A percentile compares a stretch with the other conserved stretches of the same genome.
Conservation (phyloP, 2,329 filamentous ascomycete genomes). For the Aspergillus costaricaensis region DNA sequence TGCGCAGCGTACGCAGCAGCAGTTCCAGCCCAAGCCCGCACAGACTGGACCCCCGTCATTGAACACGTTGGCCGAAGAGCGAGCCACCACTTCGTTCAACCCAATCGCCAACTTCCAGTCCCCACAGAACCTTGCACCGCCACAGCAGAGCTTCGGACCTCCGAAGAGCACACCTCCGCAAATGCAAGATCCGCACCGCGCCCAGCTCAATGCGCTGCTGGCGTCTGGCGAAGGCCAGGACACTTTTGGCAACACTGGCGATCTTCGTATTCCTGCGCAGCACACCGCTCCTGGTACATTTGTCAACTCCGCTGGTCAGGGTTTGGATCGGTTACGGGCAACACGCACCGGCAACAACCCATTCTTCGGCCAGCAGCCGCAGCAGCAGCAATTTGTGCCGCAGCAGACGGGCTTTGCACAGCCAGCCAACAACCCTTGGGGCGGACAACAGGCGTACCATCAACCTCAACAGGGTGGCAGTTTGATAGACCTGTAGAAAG, state of each 20-base stretch:
- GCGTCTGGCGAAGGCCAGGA: conserved; percentile 89
- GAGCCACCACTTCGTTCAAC: conserved; percentile 67
- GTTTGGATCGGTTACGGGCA: conserved; percentile 70
- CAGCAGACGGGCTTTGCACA: conserved; percentile 49
- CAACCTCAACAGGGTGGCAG: conserved; percentile 54
- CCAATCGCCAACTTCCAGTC: conserved; percentile 53
- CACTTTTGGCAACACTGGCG: conserved; percentile 96
- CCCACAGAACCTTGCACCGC: conserved; percentile 32
- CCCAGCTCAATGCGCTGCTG: conserved; percentile 82
- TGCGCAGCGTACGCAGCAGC: conserved; percentile 58
- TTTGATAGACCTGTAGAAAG: conserved; percentile 60
- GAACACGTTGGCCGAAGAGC: conserved; percentile 77
- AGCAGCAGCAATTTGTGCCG: conserved; percentile 54
- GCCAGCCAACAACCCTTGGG: conserved; percentile 58
- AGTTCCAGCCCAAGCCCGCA: conserved; percentile 57
- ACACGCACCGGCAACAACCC: conserved; percentile 79
- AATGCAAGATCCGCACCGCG: conserved; percentile 58
- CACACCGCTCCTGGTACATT: conserved; percentile 96
- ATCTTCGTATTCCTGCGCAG: conserved; percentile 91
- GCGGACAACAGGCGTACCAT: conserved; percentile 48
- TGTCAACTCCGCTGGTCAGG: conserved; percentile 88
- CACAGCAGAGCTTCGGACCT: conserved; percentile 27
- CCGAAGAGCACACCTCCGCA: conserved; percentile 37
- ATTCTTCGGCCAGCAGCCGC: conserved; percentile 70
- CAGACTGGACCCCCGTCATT: conserved; percentile 68